phyloP scores from a whole-genome alignment of 176 grass and related monocot species.

The Leersia perrieri region DNA sequence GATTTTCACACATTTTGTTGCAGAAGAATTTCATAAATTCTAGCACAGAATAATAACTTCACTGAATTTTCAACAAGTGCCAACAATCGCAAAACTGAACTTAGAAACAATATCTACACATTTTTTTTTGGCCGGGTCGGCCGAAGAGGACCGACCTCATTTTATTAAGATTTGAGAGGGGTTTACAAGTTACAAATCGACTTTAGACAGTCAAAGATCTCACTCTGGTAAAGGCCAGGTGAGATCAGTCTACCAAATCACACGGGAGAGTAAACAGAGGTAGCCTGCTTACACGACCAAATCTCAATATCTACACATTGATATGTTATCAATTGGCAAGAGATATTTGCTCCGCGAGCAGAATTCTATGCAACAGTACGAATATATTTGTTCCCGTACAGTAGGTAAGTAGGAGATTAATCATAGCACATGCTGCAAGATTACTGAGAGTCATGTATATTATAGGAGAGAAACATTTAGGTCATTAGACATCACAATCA shows the following conservation, averaged over 20 bases:
- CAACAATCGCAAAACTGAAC: neutral
- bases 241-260: too few relatives aligned
- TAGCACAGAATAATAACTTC: neutral
- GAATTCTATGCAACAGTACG: neutral
- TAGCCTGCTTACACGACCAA: too few relatives aligned
- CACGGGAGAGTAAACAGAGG: too few relatives aligned
- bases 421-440: neutral
- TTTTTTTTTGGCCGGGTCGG: too few relatives aligned
- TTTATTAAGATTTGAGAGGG: too few relatives aligned
- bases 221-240: too few relatives aligned
- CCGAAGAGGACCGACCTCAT: too few relatives aligned
- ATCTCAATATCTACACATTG: neutral
- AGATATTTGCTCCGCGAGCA: neutral
- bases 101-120: neutral
- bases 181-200: too few relatives aligned
- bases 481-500: neutral
- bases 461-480: neutral
- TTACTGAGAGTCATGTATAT: neutral
- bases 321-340: slow-evolving; percentile 3
- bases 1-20: neutral
- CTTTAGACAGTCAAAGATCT: too few relatives aligned
- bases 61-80: neutral
- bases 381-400: neutral
- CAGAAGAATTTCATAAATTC: neutral
- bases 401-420: neutral